A percentile compares a stretch with the other conserved stretches of the same genome.
Evolutionary conservation across 2,329 filamentous ascomycete species (phyloP).

Genomic region (Delphinella strobiligena): DNA sequence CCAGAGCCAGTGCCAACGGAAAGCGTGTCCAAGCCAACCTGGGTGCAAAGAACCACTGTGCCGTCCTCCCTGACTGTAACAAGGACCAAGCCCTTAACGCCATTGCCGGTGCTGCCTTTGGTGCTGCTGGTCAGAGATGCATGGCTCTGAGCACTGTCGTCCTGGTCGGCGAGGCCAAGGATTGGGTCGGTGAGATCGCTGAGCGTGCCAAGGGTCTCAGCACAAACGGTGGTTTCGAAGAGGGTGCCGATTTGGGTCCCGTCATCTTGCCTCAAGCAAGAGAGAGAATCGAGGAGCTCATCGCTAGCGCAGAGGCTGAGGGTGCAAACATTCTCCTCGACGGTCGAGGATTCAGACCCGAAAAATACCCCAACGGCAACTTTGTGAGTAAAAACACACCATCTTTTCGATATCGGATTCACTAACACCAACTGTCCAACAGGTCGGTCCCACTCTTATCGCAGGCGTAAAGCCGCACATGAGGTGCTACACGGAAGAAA

Average conservation of each 20-base stretch:
- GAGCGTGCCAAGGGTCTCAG: conserved; percentile 61
- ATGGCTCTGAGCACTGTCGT: conserved; percentile 79
- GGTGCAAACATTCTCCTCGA: conserved; percentile 75
- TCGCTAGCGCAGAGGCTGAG: conserved; percentile 65
- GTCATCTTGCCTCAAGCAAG: conserved; percentile 73
- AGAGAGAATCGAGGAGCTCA: conserved; percentile 63
- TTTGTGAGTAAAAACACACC: conserved; percentile 39
- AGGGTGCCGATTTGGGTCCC: conserved; percentile 67
- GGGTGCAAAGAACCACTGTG: conserved; percentile 80
- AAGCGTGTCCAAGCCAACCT: conserved; percentile 84
- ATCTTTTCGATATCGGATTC: not conserved
- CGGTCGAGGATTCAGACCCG: conserved; percentile 60
- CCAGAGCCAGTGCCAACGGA: conserved; percentile 66
- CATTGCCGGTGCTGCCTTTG: conserved; percentile 72
- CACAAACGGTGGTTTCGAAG: conserved; percentile 71
- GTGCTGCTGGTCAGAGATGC: conserved; percentile 73
- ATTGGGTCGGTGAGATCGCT: conserved; percentile 68
- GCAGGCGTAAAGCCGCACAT: conserved; percentile 67
- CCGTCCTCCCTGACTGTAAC: conserved; percentile 74
- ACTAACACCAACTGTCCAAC: no score
- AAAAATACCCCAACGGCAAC: conserved; percentile 75
- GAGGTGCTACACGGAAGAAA: conserved; percentile 76
- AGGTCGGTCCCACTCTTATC: conserved; percentile 74
- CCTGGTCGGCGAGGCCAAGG: conserved; percentile 73
- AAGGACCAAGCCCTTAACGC: conserved; percentile 83